phyloP scores from a whole-genome alignment of 306 rosid genomes.

The Vachellia pachyceras region DNA sequence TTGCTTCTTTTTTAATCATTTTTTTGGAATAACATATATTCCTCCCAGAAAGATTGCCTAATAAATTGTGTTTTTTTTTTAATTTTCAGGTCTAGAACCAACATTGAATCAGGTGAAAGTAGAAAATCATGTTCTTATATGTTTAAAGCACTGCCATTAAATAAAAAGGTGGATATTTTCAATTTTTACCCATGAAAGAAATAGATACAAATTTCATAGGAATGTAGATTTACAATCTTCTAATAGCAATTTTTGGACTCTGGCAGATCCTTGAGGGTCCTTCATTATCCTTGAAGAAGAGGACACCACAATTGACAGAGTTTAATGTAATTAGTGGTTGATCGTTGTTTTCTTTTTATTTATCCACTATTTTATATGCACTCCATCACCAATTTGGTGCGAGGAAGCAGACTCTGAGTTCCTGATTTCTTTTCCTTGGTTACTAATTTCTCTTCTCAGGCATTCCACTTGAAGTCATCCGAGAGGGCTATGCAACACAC shows the following conservation, averaged over 20 bases:
- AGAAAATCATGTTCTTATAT: conserved; percentile 43
- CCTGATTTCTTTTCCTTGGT: conserved; percentile 1
- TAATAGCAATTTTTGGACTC: conserved; percentile 6
- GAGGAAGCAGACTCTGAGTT: not conserved
- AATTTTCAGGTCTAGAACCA: conserved; percentile 51
- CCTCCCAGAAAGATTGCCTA: conserved; percentile 19
- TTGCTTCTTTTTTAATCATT: conserved; percentile 34
- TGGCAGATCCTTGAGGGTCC: conserved; percentile 65
- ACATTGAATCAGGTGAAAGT: conserved; percentile 44
- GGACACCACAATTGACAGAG: conserved; percentile 44
- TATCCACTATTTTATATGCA: conserved; percentile 10
- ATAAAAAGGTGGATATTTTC: conserved; percentile 59
- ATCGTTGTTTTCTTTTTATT: conserved; percentile 15
- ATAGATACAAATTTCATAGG: not conserved
- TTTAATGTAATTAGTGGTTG: conserved; percentile 54
- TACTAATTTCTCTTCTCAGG: conserved; percentile 40
- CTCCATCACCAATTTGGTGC: not conserved
- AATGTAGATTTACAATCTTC: conserved; percentile 24
- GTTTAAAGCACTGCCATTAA: conserved; percentile 48
- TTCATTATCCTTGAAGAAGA: conserved; percentile 45
- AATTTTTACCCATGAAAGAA: conserved; percentile 15
- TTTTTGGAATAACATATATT: conserved; percentile 5
- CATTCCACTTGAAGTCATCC: conserved; percentile 58
- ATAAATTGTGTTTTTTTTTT: conserved; percentile 14
- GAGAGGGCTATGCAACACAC: conserved; percentile 55